phyloP scores from a whole-genome alignment of 2,329 filamentous ascomycete species.

The Cyphellophora europaea region DNA sequence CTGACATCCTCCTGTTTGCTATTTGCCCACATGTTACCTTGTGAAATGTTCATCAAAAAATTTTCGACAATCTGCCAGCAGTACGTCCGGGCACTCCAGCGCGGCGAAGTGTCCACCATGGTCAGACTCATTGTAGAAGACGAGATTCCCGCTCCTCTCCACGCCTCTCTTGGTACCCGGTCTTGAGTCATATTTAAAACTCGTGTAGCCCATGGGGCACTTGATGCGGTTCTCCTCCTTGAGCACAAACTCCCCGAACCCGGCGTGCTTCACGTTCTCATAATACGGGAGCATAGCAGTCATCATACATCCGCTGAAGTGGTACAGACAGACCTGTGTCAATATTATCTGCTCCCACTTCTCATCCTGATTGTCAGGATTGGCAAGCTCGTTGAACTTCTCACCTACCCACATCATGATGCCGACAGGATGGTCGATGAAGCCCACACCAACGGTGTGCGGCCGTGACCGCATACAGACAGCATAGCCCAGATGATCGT shows the following conservation, averaged over 20 bases:
- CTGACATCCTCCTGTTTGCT: too few species aligned
- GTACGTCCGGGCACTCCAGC: constrained; percentile 16
- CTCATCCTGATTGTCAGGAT: constrained; percentile 2
- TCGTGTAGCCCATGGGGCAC: constrained; percentile 35
- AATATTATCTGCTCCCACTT: constrained; percentile 9
- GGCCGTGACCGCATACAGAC: constrained; percentile 56
- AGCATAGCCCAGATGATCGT: constrained; percentile 11
- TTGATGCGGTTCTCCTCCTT: constrained; percentile 11
- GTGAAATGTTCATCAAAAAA: constrained; percentile 7
- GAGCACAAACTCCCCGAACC: constrained; percentile 6
- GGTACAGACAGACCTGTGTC: constrained; percentile 10
- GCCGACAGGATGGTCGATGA: constrained; percentile 61
- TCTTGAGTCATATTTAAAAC: constrained; percentile 33
- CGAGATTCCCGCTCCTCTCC: constrained; percentile 28
- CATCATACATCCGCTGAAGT: constrained; percentile 10
- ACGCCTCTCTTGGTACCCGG: constrained; percentile 29
- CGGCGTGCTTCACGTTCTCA: constrained; percentile 8
- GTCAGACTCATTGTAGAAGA: constrained; percentile 24
- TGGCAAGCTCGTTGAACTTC: constrained; percentile 35
- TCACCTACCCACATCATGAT: constrained; percentile 72
- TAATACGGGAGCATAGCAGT: constrained; percentile 19
- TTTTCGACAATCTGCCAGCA: constrained; percentile 13
- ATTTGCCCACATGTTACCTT: too few species aligned
- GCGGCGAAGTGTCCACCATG: constrained; percentile 31
- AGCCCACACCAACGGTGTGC: constrained; percentile 59